Conservation (phyloP, 441 rosid species). For the Pelargonium myrrhifolium region DNA sequence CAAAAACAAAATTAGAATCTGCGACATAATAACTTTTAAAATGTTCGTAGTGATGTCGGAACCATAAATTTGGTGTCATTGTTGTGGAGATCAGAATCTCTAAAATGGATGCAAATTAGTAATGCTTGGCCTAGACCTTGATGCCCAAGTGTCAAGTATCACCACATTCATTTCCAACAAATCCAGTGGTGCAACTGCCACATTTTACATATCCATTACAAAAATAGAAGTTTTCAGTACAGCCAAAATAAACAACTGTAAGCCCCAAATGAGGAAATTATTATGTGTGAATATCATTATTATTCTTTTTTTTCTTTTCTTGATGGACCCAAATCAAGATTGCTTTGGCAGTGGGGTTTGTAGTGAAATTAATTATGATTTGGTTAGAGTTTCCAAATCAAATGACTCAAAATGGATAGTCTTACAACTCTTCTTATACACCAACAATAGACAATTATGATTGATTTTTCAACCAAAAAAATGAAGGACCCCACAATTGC, state of each 20-base stretch:
- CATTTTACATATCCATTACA: too few species aligned
- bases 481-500: constrained; percentile 14
- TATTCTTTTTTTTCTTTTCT: background rate
- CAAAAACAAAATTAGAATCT: too few species aligned
- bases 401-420: constrained; percentile 23
- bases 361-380: constrained; percentile 10
- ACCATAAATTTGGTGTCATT: too few species aligned
- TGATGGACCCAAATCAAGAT: background rate
- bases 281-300: background rate
- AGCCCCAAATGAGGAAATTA: background rate
- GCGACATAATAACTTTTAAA: too few species aligned
- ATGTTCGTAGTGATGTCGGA: too few species aligned
- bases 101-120: too few species aligned
- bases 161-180: too few species aligned
- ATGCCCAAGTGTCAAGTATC: too few species aligned
- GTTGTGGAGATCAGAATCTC: too few species aligned
- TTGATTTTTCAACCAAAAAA: constrained; percentile 24
- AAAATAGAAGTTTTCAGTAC: too few species aligned
- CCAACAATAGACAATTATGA: constrained; percentile 16
- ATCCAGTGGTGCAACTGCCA: too few species aligned
- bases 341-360: constrained; percentile 12
- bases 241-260: background rate
- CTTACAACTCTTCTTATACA: constrained; percentile 17
- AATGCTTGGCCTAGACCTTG: too few species aligned
- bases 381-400: constrained; percentile 28